Conservation (phyloP, 352 stramenopile species). For the Globisporangium yorkense region DNA sequence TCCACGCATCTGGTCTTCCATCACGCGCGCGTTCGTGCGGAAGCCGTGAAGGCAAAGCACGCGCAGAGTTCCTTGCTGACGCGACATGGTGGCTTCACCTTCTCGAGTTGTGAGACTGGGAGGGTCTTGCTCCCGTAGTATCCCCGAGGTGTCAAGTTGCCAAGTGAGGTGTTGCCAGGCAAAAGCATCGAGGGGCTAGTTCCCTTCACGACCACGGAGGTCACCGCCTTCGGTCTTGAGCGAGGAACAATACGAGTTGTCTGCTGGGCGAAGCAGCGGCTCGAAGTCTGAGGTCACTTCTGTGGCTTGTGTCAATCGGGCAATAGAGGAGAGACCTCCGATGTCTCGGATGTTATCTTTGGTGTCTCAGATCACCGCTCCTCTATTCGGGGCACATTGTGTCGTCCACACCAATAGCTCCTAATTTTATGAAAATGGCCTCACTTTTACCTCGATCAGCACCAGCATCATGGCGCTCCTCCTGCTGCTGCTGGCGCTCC, state of each 20-base stretch:
- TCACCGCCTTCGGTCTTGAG: too few species aligned
- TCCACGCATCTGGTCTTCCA: constrained; percentile 32
- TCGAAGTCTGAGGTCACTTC: too few species aligned
- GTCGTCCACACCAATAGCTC: background rate
- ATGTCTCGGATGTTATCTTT: background rate
- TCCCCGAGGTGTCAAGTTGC: background rate
- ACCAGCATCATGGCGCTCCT: background rate
- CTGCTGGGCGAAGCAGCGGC: background rate
- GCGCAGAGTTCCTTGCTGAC: constrained; percentile 11
- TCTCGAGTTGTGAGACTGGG: background rate
- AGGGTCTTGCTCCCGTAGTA: background rate
- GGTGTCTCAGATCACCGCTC: background rate
- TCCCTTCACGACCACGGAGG: too few species aligned
- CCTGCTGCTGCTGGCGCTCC: background rate
- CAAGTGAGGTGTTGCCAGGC: background rate
- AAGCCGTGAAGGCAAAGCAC: constrained; percentile 43
- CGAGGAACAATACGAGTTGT: background rate
- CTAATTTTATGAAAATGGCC: background rate
- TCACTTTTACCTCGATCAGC: background rate
- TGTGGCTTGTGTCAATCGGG: too few species aligned
- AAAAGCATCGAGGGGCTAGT: too few species aligned
- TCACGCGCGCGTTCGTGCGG: constrained; percentile 38
- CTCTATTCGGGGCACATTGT: background rate
- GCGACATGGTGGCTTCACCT: background rate
- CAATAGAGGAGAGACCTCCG: background rate